These are phyloP conservation scores for Hyphopichia khmerensis DNA, from an alignment of 1,139 yeast genomes.

Conservation along the genomic window DNA sequence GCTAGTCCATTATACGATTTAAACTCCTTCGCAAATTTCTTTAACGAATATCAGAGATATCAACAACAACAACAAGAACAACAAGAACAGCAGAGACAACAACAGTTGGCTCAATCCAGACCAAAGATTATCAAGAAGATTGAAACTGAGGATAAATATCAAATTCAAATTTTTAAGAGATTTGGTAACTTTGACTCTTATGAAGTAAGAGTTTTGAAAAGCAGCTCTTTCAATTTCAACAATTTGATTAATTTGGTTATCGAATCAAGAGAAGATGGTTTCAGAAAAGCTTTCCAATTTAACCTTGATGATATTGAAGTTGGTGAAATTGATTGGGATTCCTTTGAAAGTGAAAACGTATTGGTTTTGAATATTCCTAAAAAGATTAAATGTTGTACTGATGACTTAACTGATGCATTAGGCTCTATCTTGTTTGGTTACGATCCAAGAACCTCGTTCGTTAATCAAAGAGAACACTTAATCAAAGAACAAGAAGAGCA, in stretches of 20 bases:
- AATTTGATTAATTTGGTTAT: slow-evolving; percentile 28
- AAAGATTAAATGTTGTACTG: slow-evolving; percentile 14
- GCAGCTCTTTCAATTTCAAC: slow-evolving; percentile 10
- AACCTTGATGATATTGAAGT: slow-evolving; percentile 33
- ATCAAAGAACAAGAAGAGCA: slow-evolving; percentile 9
- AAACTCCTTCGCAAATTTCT: slow-evolving; percentile 8
- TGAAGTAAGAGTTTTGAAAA: slow-evolving; percentile 36
- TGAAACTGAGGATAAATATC: slow-evolving; percentile 37
- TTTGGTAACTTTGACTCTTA: slow-evolving; percentile 37
- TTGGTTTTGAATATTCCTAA: slow-evolving; percentile 45
- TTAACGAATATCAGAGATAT: slow-evolving; percentile 7
- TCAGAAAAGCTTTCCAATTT: slow-evolving; percentile 34
- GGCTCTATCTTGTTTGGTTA: slow-evolving; percentile 1
- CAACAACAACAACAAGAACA: slow-evolving; percentile 10
- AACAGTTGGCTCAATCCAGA: slow-evolving; percentile 13
- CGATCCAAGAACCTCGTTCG: not conserved
- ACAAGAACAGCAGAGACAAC: slow-evolving; percentile 9
- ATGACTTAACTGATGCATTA: slow-evolving; percentile 7
- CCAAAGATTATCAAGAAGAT: slow-evolving; percentile 38
- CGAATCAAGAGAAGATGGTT: slow-evolving; percentile 31
- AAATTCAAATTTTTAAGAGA: slow-evolving; percentile 38
- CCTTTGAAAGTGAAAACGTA: slow-evolving; percentile 28
- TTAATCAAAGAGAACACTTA: slow-evolving; percentile 6
- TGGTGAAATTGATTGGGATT: slow-evolving; percentile 36
- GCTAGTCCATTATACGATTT: slow-evolving; percentile 7